Conservation (phyloP, 805 yeast genomes). For the Candida vartiovaarae region DNA sequence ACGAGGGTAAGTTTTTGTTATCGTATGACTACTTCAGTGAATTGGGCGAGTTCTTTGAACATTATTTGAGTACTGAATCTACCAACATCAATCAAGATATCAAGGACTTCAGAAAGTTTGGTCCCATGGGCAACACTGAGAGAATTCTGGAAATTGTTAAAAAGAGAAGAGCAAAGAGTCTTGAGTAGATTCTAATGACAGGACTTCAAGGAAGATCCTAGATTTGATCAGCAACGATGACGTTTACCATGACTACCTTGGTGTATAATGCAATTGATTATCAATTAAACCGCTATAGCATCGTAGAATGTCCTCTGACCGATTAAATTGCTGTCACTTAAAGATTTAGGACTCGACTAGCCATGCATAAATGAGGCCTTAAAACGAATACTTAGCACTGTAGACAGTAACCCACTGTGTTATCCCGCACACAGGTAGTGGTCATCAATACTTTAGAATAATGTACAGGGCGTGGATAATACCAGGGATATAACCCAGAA, state of each 20-base stretch:
- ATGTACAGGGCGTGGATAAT: slow-evolving; percentile 54
- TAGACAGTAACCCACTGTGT: no score
- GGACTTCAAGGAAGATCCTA: no score
- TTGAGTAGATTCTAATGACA: background rate
- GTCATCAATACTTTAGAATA: slow-evolving; percentile 26
- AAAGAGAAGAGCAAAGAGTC: slow-evolving; percentile 8
- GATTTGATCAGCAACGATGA: no score
- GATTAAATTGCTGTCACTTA: no score
- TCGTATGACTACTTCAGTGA: slow-evolving; percentile 49
- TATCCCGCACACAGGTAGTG: no score
- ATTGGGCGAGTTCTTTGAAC: slow-evolving; percentile 42
- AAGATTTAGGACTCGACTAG: no score
- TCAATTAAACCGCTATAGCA: no score
- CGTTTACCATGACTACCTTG: no score
- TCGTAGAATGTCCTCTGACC: no score
- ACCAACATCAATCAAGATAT: slow-evolving; percentile 36
- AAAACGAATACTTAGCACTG: no score
- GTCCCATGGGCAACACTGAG: slow-evolving; percentile 46
- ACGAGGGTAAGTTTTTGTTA: slow-evolving; percentile 42
- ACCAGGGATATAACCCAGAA: slow-evolving; percentile 70
- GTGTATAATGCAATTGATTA: no score
- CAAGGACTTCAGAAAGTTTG: slow-evolving; percentile 61
- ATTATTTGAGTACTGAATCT: slow-evolving; percentile 26
- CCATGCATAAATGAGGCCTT: no score
- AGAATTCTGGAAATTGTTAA: slow-evolving; percentile 28